Conservation (phyloP, 352 stramenopile species). For the Thraustochytrium sp. region DNA sequence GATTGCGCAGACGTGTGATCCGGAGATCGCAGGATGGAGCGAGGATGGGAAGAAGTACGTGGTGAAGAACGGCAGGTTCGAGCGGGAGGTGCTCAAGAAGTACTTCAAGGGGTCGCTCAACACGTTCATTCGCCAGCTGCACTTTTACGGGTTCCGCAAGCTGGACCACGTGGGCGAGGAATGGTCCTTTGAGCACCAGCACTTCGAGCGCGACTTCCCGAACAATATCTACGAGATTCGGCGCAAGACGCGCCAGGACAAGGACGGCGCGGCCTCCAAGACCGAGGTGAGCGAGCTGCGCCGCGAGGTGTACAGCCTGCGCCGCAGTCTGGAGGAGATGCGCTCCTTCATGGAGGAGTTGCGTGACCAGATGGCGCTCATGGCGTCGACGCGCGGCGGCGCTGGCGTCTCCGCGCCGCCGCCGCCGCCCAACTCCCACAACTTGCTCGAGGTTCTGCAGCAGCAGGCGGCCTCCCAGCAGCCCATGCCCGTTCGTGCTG, state of each 20-base stretch:
- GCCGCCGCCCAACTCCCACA: neutral
- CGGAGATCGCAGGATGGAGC: conserved; percentile 44
- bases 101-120: conserved; percentile 49
- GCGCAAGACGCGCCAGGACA: conserved; percentile 46
- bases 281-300: conserved; percentile 10
- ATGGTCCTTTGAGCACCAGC: conserved; percentile 46
- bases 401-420: neutral
- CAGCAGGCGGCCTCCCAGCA: neutral
- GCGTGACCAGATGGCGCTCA: neutral
- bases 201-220: conserved; percentile 46
- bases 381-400: neutral
- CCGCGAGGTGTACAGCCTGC: neutral
- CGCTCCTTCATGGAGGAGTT: neutral
- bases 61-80: conserved; percentile 40
- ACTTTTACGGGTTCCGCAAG: conserved; percentile 54
- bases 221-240: conserved; percentile 46
- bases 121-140: conserved; percentile 50
- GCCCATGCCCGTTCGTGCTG: neutral
- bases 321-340: neutral
- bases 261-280: neutral
- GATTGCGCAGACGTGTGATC: conserved; percentile 20
- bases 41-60: conserved; percentile 46
- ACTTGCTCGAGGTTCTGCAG: neutral
- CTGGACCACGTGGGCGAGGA: conserved; percentile 39
- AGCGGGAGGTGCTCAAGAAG: conserved; percentile 41